Base-by-base conservation (phyloP, 139 green algal species). In the Closterium sp. region DNA sequence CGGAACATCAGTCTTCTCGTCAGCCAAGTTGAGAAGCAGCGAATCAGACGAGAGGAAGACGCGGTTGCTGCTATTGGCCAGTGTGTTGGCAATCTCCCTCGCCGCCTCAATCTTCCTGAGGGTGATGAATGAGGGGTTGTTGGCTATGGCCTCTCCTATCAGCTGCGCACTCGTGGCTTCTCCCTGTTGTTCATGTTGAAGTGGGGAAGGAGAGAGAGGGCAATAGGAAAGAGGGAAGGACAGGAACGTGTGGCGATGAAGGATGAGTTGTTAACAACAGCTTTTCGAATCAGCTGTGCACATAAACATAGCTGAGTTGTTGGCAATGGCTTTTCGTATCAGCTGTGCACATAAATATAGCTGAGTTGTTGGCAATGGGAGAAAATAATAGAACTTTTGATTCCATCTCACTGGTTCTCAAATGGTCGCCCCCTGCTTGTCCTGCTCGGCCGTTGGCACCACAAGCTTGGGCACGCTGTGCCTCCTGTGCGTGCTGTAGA, bases 201-300 rank as follows among this genome's bases (percentile, higher is more conserved):
- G 38, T n/a, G n/a, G n/a, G n/a, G n/a, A n/a, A n/a, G n/a, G n/a
- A n/a, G n/a, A n/a, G n/a, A n/a, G n/a, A n/a, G n/a, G n/a, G n/a
- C n/a, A n/a, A n/a, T n/a, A n/a, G n/a, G n/a, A n/a, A n/a, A n/a
- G n/a, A n/a, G n/a, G n/a, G n/a, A n/a, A n/a, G n/a, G n/a, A n/a
- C n/a, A n/a, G n/a, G n/a, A n/a, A n/a, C n/a, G n/a, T n/a, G n/a
- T n/a, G 10, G 97, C 98, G 29, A 99, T 95, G 95, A 99, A 99
- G 0, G 97, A 95, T 6, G 98, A 97, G 95, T 98, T 98, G 13
- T 97, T 93, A 91, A 97, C 93, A 42, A 99, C 96, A 2, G 98
- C 97, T 89, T 99, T 95, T 1, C 98, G 98, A 90, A 99, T 99
- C 27, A 99, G 96, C 89, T 95, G 97, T 0, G 98, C 98, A 45